These are phyloP conservation scores for Aspergillus taichungensis DNA, from an alignment of 495 filamentous ascomycete species.

Conservation along the genomic window DNA sequence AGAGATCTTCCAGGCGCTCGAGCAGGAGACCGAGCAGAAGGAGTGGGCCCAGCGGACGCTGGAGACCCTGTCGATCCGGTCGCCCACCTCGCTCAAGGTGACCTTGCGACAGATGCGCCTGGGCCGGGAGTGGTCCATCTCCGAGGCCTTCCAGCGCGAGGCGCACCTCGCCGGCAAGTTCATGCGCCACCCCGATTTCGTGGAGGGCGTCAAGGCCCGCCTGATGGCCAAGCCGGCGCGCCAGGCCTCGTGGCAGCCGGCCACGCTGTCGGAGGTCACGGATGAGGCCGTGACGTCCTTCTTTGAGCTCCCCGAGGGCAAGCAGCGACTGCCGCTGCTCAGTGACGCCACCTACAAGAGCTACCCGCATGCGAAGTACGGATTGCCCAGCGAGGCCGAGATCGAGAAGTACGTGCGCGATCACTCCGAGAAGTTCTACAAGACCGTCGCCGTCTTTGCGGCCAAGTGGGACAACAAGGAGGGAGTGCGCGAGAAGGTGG, in stretches of 20 bases:
- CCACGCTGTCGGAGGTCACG: conserved; percentile 52
- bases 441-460: conserved; percentile 22
- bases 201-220: conserved; percentile 69
- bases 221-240: conserved; percentile 57
- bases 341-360: conserved; percentile 44
- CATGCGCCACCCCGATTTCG: conserved; percentile 83
- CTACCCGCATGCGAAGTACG: conserved; percentile 59
- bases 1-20: conserved; percentile 60
- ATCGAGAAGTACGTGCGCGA: conserved; percentile 47
- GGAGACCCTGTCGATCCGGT: conserved; percentile 59
- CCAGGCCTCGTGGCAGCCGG: conserved; percentile 62
- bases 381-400: conserved; percentile 67
- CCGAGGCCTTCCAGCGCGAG: conserved; percentile 75
- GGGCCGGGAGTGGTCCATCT: conserved; percentile 65
- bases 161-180: conserved; percentile 70
- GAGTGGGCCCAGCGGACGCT: conserved; percentile 71
- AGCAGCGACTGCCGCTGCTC: conserved; percentile 43
- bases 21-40: conserved; percentile 44
- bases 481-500: conserved; percentile 34
- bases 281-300: conserved; percentile 44
- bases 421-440: not conserved
- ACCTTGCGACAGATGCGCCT: conserved; percentile 70
- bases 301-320: conserved; percentile 44
- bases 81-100: conserved; percentile 77
- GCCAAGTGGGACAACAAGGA: conserved; percentile 27